Base-by-base conservation (phyloP, 2,329 filamentous ascomycete species). In the Teratosphaeria zuluensis region DNA sequence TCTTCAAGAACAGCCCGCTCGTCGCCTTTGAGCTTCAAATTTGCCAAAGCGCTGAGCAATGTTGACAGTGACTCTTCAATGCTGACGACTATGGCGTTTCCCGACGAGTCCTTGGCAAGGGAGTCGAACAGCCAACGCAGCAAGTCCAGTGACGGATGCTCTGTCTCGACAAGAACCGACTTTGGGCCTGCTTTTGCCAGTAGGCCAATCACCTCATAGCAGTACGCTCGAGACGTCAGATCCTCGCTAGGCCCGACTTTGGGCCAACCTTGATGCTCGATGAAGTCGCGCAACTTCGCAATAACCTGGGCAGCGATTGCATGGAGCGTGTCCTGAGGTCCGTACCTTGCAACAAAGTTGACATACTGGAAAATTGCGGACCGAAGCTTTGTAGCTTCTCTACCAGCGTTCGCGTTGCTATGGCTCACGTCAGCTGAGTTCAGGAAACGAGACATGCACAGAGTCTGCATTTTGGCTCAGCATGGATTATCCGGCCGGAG, bases 161-260 rank as follows among this genome's bases (percentile, higher is more conserved):
- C 65, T 8, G 60, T 56, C 61, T 80, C 77, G 3, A 79, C 69
- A 2, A 83, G 67, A 3, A 84, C 76, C 64, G 84, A 81, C 2
- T 80, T 74, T 3, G 86, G 82, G 3, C 82, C 83, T 63, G 85
- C 84, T 57, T 81, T 83, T 0, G 88, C 85, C 28, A 97, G 74
- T 14, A 94, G 81, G 0, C 92, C 94, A 46, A 97, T 90, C 0
- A 89, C 91, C 71, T 97, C 92, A 72, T 96, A 97, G 1, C 88
- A 91, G 68, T 88, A 86, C 5, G 86, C 86, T 48, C 92, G 84
- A 51, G 96, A 78, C 3, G 82, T 80, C 57, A 86, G 76, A 63
- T 84, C 81, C 56, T 83, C 78, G 53, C 79, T 79, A 3, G 73
- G 70, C 38, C 76, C 75, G 1, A 86, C 82, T 21, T 76, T 76